phyloP scores from a whole-genome alignment of 306 rosid species.

The Calophaca sinica region DNA sequence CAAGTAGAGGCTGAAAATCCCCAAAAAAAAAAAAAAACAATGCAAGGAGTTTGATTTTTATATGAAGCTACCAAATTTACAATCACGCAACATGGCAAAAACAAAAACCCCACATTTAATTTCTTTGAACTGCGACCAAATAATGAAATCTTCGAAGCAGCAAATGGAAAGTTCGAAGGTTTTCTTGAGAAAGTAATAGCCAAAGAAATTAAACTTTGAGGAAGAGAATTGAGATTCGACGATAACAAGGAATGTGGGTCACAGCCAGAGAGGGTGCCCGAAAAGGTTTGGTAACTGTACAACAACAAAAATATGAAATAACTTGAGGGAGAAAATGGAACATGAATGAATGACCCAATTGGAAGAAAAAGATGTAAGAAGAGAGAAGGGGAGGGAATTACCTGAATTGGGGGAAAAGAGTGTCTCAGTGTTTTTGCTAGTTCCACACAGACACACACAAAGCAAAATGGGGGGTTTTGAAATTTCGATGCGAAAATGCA shows the following conservation, averaged over 20 bases:
- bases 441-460: background rate
- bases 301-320: too few species aligned
- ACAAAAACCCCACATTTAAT: background rate
- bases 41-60: background rate
- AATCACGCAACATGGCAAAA: background rate
- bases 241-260: slow-evolving; percentile 18
- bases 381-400: slow-evolving; percentile 1
- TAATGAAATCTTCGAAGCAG: slow-evolving; percentile 13
- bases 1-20: slow-evolving; percentile 3
- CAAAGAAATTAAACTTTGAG: slow-evolving; percentile 19
- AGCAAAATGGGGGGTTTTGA: background rate
- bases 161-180: slow-evolving; percentile 14
- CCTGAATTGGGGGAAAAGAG: slow-evolving; percentile 31
- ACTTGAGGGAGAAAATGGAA: background rate
- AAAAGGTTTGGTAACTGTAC: too few species aligned
- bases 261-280: background rate
- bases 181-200: background rate
- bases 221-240: slow-evolving; percentile 36
- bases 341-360: slow-evolving; percentile 11
- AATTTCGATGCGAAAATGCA: background rate
- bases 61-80: slow-evolving; percentile 5
- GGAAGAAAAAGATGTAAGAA: background rate
- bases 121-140: background rate
- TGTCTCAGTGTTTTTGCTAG: background rate
- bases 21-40: background rate